phyloP scores from a whole-genome alignment of 169 alveolate genomes.

The Plasmodium chabaudi region DNA sequence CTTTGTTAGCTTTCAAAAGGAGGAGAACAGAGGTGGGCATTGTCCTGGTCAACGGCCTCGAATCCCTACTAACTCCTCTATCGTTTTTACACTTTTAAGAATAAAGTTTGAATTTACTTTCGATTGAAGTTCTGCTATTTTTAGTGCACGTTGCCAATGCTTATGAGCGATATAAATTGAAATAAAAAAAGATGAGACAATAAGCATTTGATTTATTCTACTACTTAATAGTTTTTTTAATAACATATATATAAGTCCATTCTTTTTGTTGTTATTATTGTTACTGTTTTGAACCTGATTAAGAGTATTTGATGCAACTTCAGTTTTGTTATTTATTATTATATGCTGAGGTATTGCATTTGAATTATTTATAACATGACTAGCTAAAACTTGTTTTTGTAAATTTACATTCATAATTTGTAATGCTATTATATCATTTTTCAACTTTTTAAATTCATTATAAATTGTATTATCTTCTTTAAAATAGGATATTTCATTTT shows the following conservation, averaged over 20 bases:
- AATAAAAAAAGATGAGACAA: slow-evolving; percentile 57
- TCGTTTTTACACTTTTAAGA: slow-evolving; percentile 32
- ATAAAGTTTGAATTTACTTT: slow-evolving; percentile 50
- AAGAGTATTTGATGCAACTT: slow-evolving; percentile 73
- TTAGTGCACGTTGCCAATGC: slow-evolving; percentile 71
- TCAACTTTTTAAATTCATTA: slow-evolving; percentile 48
- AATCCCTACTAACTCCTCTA: slow-evolving; percentile 60
- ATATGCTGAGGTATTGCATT: slow-evolving; percentile 57
- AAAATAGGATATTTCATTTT: neutral
- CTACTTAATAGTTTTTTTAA: slow-evolving; percentile 68
- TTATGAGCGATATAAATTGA: slow-evolving; percentile 36
- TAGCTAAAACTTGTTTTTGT: slow-evolving; percentile 53
- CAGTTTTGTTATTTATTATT: slow-evolving; percentile 69
- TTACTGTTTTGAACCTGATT: slow-evolving; percentile 39
- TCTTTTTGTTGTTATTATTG: slow-evolving; percentile 3
- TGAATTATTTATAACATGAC: slow-evolving; percentile 16
- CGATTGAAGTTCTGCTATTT: slow-evolving; percentile 38
- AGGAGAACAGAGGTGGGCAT: too few relatives aligned
- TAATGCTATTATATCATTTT: slow-evolving; percentile 36
- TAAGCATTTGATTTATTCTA: slow-evolving; percentile 55
- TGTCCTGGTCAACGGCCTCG: neutral
- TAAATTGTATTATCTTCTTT: slow-evolving; percentile 22
- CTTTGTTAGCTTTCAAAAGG: neutral
- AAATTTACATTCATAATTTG: slow-evolving; percentile 66
- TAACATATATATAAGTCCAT: slow-evolving; percentile 25